Evolutionary conservation across 495 filamentous ascomycete species (phyloP), one percentile per base, ranked within the genome.

Genomic region (Aspergillus mulundensis): DNA sequence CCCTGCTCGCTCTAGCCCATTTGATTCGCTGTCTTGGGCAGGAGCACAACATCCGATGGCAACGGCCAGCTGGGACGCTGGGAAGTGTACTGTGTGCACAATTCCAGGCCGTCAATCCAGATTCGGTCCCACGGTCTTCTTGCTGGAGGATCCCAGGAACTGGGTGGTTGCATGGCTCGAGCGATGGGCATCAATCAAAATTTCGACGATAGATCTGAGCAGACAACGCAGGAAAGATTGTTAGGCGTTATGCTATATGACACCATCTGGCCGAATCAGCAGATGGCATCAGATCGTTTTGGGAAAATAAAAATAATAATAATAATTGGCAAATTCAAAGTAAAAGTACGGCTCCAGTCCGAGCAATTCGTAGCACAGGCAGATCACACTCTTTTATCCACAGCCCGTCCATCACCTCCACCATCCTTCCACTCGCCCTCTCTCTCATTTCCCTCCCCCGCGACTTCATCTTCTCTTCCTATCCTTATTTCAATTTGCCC

Each of bases 371-470:
- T 70, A 70, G 65, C 65, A 67, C 70, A 67, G 61, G 72, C 68
- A 76, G 73, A 76, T 76, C 73, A 73, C 65, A 43, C 57, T 60
- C 65, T 76, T 70, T 74, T 73, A 73, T 71, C 70, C 71, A 75
- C 68, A 61, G 55, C 60, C 53, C 54, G 62, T 66, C 59, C 65
- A 55, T 63, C 64, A 61, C 46, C 46, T 34, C 46, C 30, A 36
- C 46, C 18, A 7, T 19, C 28, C 46, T 12, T 34, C 28, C 46
- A 40, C 45, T 68, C 65, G 63, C 59, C 58, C 57, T 64, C 65
- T 72, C 65, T 71, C 70, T 71, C 70, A 63, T 68, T 70, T 68
- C 59, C 61, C 48, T 24, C 48, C 48, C 61, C 64, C 64, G 61
- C 61, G 62, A 59, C 62, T 41, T 39, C 38, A 28, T 34, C 16